These are phyloP conservation scores for Mycena galopus DNA, from an alignment of 768 basidiomycete genomes.

Conservation along the genomic window DNA sequence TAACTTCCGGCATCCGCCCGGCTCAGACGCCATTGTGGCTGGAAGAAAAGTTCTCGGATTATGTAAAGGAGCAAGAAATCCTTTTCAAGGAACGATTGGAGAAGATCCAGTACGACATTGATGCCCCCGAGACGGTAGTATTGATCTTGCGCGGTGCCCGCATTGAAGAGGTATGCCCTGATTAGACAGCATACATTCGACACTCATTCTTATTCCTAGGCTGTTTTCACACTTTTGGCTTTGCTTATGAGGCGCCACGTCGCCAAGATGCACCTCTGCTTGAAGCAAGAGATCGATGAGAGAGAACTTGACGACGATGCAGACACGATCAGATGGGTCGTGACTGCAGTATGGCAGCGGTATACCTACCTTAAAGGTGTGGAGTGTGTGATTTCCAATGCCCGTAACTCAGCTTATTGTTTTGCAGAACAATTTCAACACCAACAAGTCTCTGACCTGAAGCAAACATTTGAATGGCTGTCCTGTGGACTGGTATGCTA, in stretches of 20 bases:
- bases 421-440: slow-evolving; percentile 12
- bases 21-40: slow-evolving; percentile 2
- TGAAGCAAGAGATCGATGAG: slow-evolving; percentile 12
- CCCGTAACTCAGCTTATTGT: neutral
- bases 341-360: neutral
- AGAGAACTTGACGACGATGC: neutral
- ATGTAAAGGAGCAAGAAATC: neutral
- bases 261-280: slow-evolving; percentile 23
- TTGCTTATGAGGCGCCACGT: slow-evolving; percentile 24
- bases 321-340: slow-evolving; percentile 6
- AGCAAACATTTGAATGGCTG: slow-evolving; percentile 19
- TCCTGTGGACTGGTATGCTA: slow-evolving; percentile 26
- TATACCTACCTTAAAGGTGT: slow-evolving; percentile 18
- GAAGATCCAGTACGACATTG: slow-evolving; percentile 7
- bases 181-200: too few relatives aligned
- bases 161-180: slow-evolving; percentile 11
- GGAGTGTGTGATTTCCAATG: neutral
- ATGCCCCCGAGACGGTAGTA: slow-evolving; percentile 2
- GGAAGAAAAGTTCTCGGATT: slow-evolving; percentile 6
- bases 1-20: slow-evolving; percentile 6
- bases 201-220: neutral
- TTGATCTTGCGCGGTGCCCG: neutral
- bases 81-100: neutral
- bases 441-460: slow-evolving; percentile 16
- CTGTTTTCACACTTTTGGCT: slow-evolving; percentile 7